Conservation (phyloP, 441 rosid genomes). For the Macaranga tanarius region DNA sequence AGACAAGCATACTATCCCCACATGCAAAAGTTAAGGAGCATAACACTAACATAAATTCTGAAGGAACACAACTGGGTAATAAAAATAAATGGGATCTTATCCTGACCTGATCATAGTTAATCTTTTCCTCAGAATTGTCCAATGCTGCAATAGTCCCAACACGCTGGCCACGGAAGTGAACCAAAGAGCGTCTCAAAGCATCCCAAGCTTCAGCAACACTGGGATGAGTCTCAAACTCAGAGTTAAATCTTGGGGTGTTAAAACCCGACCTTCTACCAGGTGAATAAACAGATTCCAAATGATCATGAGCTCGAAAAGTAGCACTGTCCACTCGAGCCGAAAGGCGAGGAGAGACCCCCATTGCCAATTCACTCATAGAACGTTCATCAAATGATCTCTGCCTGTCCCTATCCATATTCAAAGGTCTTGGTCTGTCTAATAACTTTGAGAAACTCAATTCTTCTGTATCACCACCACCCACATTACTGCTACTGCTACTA, state of each 20-base stretch:
- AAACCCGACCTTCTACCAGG: slow-evolving; percentile 65
- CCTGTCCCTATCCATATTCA: slow-evolving; percentile 70
- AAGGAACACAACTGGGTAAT: background rate
- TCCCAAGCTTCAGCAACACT: slow-evolving; percentile 84
- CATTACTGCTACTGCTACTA: background rate
- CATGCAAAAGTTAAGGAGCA: background rate
- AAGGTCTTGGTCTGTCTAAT: slow-evolving; percentile 56
- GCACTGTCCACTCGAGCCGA: slow-evolving; percentile 36
- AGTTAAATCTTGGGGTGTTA: slow-evolving; percentile 53
- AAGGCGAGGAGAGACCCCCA: slow-evolving; percentile 39
- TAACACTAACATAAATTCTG: background rate
- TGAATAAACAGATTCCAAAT: slow-evolving; percentile 38
- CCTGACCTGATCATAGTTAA: slow-evolving; percentile 87
- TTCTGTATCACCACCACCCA: slow-evolving; percentile 37
- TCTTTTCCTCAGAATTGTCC: slow-evolving; percentile 71
- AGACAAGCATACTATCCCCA: background rate
- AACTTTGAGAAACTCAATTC: slow-evolving; percentile 64
- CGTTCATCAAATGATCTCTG: slow-evolving; percentile 71
- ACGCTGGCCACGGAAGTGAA: slow-evolving; percentile 72
- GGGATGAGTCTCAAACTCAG: slow-evolving; percentile 54
- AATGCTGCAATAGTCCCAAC: slow-evolving; percentile 90
- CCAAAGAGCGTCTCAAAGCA: slow-evolving; percentile 62
- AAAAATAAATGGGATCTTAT: background rate
- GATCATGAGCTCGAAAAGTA: slow-evolving; percentile 30
- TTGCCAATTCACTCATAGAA: slow-evolving; percentile 44